Evolutionary conservation across 1,284 basidiomycete genomes (phyloP), one percentile per base, ranked within the genome.

Genomic region (Ustilago cynodontis): DNA sequence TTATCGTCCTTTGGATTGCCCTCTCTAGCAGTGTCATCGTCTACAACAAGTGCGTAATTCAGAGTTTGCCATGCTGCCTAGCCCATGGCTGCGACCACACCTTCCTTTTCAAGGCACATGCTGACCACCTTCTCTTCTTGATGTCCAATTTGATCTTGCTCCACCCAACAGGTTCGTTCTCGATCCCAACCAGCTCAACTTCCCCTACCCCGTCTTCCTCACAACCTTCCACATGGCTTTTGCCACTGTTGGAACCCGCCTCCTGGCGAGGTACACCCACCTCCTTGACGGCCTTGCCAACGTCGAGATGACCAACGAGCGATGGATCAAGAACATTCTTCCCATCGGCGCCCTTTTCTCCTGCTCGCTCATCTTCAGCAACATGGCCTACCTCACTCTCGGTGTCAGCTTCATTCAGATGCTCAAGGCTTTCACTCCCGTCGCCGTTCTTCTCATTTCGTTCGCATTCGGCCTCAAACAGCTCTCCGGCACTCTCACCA

Each of bases 401-500:
- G 92, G 91, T 73, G 93, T 98, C 31, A 91, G 93, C 1, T 98
- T 95, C 87, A 97, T 98, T 79, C 95, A 98, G 86, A 98, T 98
- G 95, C 92, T 98, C 88, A 97, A 97, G 91, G 96, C 95, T 9
- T 98, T 98, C 88, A 93, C 90, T n/a, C 94, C 95, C 0, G 95
- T 98, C 16, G 94, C 95, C 1, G 97, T 98, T 80, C 90, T 98
- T 35, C 90, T 98, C 77, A 95, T 98, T 83, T 95, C 94, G 9
- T 98, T 95, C 89, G 89, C 90, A 0, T 93, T 93, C 89, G 92
- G 92, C 76, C 91, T 95, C 71, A 92, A 94, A 86, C 94, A 97
- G 71, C 93, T 95, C 7, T 94, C 90, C 86, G 90, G 90, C 79
- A 92, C 90, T 78, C 90, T 97, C 7, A 91, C 90, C 6, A 82